Percentiles rank a stretch among this genome's conserved stretches.
phyloP scores from a whole-genome alignment of 768 basidiomycete species.

The Pisolithus albus region DNA sequence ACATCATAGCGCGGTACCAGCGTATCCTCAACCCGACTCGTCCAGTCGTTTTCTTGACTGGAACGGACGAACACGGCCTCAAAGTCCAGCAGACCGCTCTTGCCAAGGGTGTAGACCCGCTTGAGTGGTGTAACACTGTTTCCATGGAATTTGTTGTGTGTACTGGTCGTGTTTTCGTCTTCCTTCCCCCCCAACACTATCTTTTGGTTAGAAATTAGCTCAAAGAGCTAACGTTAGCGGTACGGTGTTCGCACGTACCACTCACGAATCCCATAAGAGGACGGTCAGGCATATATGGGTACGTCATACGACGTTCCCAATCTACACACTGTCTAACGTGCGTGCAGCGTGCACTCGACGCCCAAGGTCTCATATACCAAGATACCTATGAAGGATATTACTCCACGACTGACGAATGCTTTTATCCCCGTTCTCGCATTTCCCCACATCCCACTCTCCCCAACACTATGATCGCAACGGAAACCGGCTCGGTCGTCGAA shows the following conservation, averaged over 20 bases:
- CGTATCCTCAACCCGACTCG: conserved; percentile 46
- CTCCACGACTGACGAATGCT: conserved; percentile 86
- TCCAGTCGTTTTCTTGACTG: conserved; percentile 60
- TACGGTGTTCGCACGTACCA: conserved; percentile 76
- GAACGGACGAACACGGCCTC: conserved; percentile 88
- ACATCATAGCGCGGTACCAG: conserved; percentile 71
- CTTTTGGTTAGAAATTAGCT: conserved; percentile 49
- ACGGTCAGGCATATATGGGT: conserved; percentile 82
- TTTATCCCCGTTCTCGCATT: conserved; percentile 44
- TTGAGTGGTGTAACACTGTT: conserved; percentile 65
- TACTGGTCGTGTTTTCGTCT: conserved; percentile 8
- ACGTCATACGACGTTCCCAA: conserved; percentile 20
- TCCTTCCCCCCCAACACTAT: neutral
- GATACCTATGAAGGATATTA: conserved; percentile 85
- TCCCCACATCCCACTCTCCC: conserved; percentile 15
- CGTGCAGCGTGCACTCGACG: conserved; percentile 46
- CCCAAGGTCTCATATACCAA: conserved; percentile 73
- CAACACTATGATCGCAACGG: conserved; percentile 44
- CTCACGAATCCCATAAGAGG: conserved; percentile 50
- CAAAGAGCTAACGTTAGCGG: conserved; percentile 56
- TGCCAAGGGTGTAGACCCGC: conserved; percentile 44
- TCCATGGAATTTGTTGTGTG: conserved; percentile 71
- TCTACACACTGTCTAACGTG: conserved; percentile 2
- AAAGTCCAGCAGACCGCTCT: conserved; percentile 86
- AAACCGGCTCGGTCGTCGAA: conserved; percentile 73